Percentiles rank a stretch among this genome's conserved stretches.
Conservation (phyloP, 176 grass and related monocot species). For the Miscanthus lutarioriparius region DNA sequence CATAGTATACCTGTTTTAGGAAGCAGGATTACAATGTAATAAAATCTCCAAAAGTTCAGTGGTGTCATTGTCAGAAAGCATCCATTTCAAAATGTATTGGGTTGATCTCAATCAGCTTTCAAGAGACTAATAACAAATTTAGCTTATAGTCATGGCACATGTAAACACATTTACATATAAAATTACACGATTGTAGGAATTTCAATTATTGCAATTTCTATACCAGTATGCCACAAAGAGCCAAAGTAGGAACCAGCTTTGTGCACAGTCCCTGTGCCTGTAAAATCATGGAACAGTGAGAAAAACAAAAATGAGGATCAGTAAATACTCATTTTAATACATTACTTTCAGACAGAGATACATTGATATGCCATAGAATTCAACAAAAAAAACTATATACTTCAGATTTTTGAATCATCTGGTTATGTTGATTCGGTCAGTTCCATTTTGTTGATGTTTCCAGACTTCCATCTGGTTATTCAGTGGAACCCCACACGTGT, state of each 20-base stretch:
- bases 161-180: neutral
- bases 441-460: slow-evolving; percentile 22
- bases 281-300: slow-evolving; percentile 28
- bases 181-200: neutral
- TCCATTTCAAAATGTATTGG: neutral
- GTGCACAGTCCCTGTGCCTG: slow-evolving; percentile 52
- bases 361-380: neutral
- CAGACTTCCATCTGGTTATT: slow-evolving; percentile 13
- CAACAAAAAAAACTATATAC: neutral
- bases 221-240: slow-evolving; percentile 80
- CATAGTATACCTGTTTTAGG: slow-evolving; percentile 60
- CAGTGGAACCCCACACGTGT: neutral
- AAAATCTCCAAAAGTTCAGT: neutral
- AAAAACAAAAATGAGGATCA: slow-evolving; percentile 10
- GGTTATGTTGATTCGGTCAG: neutral
- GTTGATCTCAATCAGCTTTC: neutral
- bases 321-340: neutral
- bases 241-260: slow-evolving; percentile 51
- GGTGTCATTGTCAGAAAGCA: neutral
- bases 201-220: neutral
- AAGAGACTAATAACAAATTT: neutral
- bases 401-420: slow-evolving; percentile 13
- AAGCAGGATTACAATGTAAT: slow-evolving; percentile 17
- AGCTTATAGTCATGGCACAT: neutral
- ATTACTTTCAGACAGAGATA: neutral